Evolutionary conservation across 805 yeast species (phyloP).

Genomic region (Saccharomycopsis capsularis): DNA sequence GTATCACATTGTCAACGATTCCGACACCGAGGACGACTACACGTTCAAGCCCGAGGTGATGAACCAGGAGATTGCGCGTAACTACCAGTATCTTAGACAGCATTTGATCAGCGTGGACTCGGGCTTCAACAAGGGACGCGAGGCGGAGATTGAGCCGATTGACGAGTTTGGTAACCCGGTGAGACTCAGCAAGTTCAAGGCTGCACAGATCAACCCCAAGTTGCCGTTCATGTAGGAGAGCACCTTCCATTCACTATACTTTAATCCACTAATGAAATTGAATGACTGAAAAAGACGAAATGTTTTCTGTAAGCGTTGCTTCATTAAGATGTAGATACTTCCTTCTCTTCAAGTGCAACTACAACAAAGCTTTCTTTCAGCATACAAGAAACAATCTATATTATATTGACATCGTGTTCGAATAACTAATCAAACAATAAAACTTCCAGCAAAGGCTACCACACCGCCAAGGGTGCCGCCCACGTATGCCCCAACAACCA

Average conservation of each 20-base stretch:
- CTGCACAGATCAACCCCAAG: conserved; percentile 32
- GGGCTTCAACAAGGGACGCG: conserved; percentile 40
- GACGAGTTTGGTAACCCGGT: conserved; percentile 56
- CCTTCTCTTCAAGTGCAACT: not conserved
- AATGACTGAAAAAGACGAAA: no score
- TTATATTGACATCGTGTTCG: no score
- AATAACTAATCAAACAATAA: no score
- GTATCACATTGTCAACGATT: conserved; percentile 22
- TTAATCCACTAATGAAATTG: no score
- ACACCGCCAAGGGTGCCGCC: conserved; percentile 60
- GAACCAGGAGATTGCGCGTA: conserved; percentile 42
- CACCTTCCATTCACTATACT: no score
- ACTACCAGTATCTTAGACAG: conserved; percentile 52
- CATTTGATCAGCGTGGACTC: conserved; percentile 41
- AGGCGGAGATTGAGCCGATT: conserved; percentile 57
- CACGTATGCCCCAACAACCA: conserved; percentile 65
- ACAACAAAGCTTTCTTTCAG: not conserved
- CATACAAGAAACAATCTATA: conserved; percentile 1
- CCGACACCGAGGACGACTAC: conserved; percentile 28
- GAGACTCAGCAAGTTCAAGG: conserved; percentile 60
- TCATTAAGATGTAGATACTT: no score
- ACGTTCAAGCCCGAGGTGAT: conserved; percentile 29
- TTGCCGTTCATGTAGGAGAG: not conserved
- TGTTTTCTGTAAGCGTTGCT: no score
- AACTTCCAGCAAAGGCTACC: conserved; percentile 1